phyloP scores from a whole-genome alignment of 768 basidiomycete species.

The Daedaleopsis sinensis region DNA sequence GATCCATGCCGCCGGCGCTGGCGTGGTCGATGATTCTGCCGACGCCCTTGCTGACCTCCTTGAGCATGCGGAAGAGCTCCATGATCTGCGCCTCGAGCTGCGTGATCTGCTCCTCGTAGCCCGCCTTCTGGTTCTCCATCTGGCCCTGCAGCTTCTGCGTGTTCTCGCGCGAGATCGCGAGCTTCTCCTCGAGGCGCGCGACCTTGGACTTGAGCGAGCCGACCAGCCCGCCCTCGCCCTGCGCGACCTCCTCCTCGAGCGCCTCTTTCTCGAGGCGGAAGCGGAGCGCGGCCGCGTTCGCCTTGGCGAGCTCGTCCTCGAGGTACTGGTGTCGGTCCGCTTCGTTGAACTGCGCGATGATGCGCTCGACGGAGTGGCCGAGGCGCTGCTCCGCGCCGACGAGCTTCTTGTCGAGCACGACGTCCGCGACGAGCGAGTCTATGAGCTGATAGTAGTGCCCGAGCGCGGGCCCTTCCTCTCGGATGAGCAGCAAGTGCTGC shows the following conservation, averaged over 20 bases:
- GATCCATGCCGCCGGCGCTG: constrained; percentile 65
- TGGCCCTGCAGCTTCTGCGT: constrained; percentile 76
- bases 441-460: constrained; percentile 91
- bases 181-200: constrained; percentile 71
- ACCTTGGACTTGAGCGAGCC: constrained; percentile 78
- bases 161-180: constrained; percentile 77
- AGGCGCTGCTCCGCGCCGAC: constrained; percentile 82
- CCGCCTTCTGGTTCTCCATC: constrained; percentile 72
- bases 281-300: constrained; percentile 62
- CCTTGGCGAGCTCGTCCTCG: constrained; percentile 74
- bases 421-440: constrained; percentile 85
- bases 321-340: constrained; percentile 80
- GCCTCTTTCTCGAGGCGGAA: constrained; percentile 81
- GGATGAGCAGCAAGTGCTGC: constrained; percentile 90
- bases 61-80: constrained; percentile 93
- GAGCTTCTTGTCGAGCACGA: constrained; percentile 91
- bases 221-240: constrained; percentile 82
- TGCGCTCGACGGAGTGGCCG: constrained; percentile 85
- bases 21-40: constrained; percentile 66
- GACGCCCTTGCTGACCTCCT: constrained; percentile 77
- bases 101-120: constrained; percentile 83
- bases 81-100: constrained; percentile 92
- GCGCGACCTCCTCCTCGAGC: constrained; percentile 79
- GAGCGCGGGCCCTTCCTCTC: constrained; percentile 82
- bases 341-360: constrained; percentile 90